A percentile compares a stretch with the other conserved stretches of the same genome.
Conservation (phyloP, 2,329 filamentous ascomycete species). For the Xylariaceae sp. region DNA sequence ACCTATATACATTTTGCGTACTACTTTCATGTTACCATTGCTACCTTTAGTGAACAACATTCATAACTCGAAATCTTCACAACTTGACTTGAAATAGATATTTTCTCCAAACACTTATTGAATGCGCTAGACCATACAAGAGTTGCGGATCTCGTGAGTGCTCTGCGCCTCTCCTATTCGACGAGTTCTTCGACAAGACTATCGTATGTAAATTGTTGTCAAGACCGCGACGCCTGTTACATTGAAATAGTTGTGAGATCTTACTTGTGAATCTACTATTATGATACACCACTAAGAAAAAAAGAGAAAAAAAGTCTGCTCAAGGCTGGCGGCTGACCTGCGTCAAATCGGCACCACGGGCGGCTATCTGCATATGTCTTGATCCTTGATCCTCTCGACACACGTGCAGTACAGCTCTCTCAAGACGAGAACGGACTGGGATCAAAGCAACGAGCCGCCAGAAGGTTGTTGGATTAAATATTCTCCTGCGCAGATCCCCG, state of each 20-base stretch:
- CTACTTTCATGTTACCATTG: not conserved
- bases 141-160: not conserved
- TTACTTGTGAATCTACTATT: not conserved
- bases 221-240: not conserved
- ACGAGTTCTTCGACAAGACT: not conserved
- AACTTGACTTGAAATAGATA: not conserved
- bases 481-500: conserved; percentile 31
- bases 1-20: not conserved
- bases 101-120: not conserved
- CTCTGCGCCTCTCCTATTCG: not conserved
- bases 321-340: conserved; percentile 18
- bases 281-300: not conserved
- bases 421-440: conserved; percentile 6
- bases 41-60: not conserved
- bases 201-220: not conserved
- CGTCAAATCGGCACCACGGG: conserved; percentile 24
- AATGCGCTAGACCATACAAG: not conserved
- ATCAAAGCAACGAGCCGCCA: conserved; percentile 19
- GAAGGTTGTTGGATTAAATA: conserved; percentile 26
- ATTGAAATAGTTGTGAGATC: not conserved
- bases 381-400: conserved; percentile 19
- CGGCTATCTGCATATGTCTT: conserved; percentile 28
- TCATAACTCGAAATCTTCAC: not conserved
- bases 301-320: not conserved
- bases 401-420: conserved; percentile 24